A percentile compares a stretch with the other conserved stretches of the same genome.
phyloP scores from a whole-genome alignment of 176 grass and related monocot genomes.

The Hordeum marinum region DNA sequence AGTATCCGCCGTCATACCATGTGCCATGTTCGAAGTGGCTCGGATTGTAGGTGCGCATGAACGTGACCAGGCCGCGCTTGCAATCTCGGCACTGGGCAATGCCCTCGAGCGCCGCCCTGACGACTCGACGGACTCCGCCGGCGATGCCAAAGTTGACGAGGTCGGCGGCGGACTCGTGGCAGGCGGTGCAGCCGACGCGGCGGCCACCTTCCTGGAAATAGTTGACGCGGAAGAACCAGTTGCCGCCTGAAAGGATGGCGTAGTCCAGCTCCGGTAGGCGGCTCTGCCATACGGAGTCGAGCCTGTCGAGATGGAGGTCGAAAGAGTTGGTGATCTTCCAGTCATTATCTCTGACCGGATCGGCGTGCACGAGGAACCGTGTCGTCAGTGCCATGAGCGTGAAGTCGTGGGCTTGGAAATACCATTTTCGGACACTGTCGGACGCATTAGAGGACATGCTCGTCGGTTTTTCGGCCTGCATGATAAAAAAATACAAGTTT shows the following conservation, averaged over 20 bases:
- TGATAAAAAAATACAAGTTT: no score
- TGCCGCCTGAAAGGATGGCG: slow-evolving; percentile 53
- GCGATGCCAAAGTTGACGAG: slow-evolving; percentile 16
- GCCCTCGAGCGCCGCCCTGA: slow-evolving; percentile 34
- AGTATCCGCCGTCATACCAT: slow-evolving; percentile 57
- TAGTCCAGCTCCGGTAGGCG: slow-evolving; percentile 46
- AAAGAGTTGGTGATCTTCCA: slow-evolving; percentile 37
- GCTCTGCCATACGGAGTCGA: slow-evolving; percentile 30
- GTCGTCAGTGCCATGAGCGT: slow-evolving; percentile 60
- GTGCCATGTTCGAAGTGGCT: slow-evolving; percentile 62
- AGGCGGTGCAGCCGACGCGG: slow-evolving; percentile 42
- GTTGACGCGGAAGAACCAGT: slow-evolving; percentile 59
- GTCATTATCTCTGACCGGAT: not conserved
- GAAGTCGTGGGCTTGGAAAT: slow-evolving; percentile 54
- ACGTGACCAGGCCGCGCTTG: slow-evolving; percentile 13
- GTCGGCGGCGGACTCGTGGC: not conserved
- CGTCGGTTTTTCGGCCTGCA: slow-evolving; percentile 35
- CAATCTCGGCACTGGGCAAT: slow-evolving; percentile 26
- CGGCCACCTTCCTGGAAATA: slow-evolving; percentile 35
- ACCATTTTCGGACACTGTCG: slow-evolving; percentile 38
- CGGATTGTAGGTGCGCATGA: slow-evolving; percentile 48
- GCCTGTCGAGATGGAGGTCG: slow-evolving; percentile 60
- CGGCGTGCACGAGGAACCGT: slow-evolving; percentile 42
- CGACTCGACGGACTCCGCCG: slow-evolving; percentile 24
- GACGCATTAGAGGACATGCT: slow-evolving; percentile 15